These are phyloP conservation scores for Yarrowia yakushimensis DNA, from an alignment of 805 yeast genomes.

Conservation along the genomic window DNA sequence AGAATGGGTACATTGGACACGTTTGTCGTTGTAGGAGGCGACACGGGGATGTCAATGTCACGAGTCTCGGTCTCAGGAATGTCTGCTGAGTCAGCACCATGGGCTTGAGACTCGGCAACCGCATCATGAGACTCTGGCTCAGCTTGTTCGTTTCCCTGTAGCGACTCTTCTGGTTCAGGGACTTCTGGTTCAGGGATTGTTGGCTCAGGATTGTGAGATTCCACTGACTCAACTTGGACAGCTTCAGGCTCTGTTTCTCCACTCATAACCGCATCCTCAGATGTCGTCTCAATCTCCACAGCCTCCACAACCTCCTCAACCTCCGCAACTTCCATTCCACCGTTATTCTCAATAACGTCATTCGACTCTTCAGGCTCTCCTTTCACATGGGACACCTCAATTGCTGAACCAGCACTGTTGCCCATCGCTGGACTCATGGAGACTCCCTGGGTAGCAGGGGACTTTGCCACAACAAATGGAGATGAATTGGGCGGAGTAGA, in stretches of 20 bases:
- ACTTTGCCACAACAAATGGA: not conserved
- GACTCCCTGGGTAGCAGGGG: not conserved
- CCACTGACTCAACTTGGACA: no score
- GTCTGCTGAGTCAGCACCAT: not conserved
- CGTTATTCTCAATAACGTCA: no score
- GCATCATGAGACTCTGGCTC: not conserved
- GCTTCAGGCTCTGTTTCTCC: not conserved
- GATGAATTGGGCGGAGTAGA: not conserved
- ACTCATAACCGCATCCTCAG: no score
- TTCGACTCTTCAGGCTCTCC: not conserved
- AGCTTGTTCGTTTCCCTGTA: not conserved
- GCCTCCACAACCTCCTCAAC: no score
- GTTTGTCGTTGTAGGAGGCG: not conserved
- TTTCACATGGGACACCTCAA: not conserved
- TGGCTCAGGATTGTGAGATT: no score
- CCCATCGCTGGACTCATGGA: not conserved
- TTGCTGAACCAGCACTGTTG: not conserved
- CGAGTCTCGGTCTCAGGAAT: not conserved
- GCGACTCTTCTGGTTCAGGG: no score
- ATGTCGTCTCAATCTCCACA: no score
- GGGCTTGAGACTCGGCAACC: not conserved
- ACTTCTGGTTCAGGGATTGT: no score
- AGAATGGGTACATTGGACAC: not conserved
- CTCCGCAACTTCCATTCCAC: no score
- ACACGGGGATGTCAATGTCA: not conserved